These are phyloP conservation scores for Alternaria novae-zelandiae DNA, from an alignment of 2,329 filamentous ascomycete genomes.

Conservation along the genomic window DNA sequence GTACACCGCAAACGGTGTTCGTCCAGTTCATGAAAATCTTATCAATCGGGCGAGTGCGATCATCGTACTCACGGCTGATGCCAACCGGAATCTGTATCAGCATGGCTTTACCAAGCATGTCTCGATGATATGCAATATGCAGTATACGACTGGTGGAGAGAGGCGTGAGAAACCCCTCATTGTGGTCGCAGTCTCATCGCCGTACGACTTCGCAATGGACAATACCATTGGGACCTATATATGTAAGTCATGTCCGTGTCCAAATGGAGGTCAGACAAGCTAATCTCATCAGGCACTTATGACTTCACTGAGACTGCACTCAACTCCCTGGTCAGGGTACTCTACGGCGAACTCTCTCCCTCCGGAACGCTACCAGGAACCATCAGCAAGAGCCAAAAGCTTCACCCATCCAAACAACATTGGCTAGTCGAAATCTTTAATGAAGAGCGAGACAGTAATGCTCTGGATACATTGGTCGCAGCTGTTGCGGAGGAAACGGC, in stretches of 20 bases:
- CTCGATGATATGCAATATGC: conserved; percentile 90
- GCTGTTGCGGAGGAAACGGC: conserved; percentile 70
- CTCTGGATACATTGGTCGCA: conserved; percentile 76
- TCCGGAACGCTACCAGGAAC: conserved; percentile 69
- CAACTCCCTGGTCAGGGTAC: conserved; percentile 78
- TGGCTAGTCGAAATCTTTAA: conserved; percentile 94
- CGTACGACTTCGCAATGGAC: conserved; percentile 96
- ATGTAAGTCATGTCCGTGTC: conserved; percentile 61
- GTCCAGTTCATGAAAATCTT: conserved; percentile 90
- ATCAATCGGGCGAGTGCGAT: conserved; percentile 88
- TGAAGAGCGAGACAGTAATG: conserved; percentile 74
- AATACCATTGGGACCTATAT: conserved; percentile 88
- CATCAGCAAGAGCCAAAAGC: conserved; percentile 83
- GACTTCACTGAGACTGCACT: conserved; percentile 95
- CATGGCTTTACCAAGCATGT: conserved; percentile 95
- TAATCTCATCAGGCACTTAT: conserved; percentile 67
- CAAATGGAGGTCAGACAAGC: background rate
- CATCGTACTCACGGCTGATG: conserved; percentile 90
- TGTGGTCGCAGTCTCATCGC: conserved; percentile 91
- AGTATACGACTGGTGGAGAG: conserved; percentile 72
- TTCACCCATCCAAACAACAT: conserved; percentile 86
- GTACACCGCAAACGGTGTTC: conserved; percentile 90
- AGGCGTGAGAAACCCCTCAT: conserved; percentile 81
- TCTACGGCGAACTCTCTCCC: conserved; percentile 76
- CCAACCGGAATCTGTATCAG: conserved; percentile 92